phyloP scores from a whole-genome alignment of 306 rosid species.

The Morella rubra region DNA sequence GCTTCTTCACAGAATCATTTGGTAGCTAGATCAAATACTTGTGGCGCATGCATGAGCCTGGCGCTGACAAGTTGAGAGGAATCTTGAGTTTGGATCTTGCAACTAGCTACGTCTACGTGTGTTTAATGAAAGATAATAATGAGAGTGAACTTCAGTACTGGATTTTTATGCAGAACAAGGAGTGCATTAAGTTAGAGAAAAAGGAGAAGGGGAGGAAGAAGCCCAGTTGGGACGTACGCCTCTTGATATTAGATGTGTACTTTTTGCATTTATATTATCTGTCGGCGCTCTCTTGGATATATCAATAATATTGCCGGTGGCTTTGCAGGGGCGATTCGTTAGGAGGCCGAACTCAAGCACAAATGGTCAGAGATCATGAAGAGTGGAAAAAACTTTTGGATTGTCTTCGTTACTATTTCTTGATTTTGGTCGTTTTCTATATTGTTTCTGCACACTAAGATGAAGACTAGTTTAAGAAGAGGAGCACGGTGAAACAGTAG shows the following conservation, averaged over 20 bases:
- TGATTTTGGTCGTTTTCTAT: neutral
- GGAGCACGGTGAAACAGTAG: slow-evolving; percentile 28
- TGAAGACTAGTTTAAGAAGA: slow-evolving; percentile 17
- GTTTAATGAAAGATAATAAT: too few species aligned
- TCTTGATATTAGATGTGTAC: too few species aligned
- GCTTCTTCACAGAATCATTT: too few species aligned
- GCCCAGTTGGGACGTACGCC: too few species aligned
- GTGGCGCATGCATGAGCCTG: too few species aligned
- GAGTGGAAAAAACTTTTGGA: slow-evolving; percentile 9
- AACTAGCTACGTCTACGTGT: too few species aligned
- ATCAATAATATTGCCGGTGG: slow-evolving; percentile 26
- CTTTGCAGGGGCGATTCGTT: slow-evolving; percentile 84
- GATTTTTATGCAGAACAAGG: too few species aligned
- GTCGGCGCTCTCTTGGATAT: neutral
- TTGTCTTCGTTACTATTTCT: neutral
- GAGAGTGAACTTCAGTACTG: too few species aligned
- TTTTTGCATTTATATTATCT: too few species aligned
- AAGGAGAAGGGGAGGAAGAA: too few species aligned
- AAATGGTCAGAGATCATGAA: slow-evolving; percentile 33
- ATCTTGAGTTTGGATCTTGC: neutral
- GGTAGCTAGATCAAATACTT: too few species aligned
- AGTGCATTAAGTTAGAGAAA: too few species aligned
- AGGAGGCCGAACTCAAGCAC: slow-evolving; percentile 63
- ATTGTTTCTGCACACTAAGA: neutral
- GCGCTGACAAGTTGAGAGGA: neutral